Evolutionary conservation across 108 stramenopile genomes (phyloP).

Genomic region (Fistulifera solaris): DNA sequence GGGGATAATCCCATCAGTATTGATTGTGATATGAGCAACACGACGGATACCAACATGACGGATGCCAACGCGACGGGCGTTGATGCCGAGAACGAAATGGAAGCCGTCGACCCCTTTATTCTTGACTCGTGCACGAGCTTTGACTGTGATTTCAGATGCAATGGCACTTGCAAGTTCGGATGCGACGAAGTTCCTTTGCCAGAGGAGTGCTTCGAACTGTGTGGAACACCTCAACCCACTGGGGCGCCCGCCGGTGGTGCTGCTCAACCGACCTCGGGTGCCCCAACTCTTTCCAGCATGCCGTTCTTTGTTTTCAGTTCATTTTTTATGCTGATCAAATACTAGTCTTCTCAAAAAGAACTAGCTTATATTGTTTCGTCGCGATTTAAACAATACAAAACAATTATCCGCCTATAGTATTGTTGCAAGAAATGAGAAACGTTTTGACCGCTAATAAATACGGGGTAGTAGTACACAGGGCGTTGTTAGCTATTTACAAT

Average conservation of each 20-base stretch:
- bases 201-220: neutral
- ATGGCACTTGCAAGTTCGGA: constrained; percentile 11
- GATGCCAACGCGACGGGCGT: neutral
- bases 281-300: neutral
- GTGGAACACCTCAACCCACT: neutral
- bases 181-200: constrained; percentile 7
- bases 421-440: too few relatives aligned
- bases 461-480: too few relatives aligned
- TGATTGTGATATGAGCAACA: constrained; percentile 3
- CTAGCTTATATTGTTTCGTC: too few relatives aligned
- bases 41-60: neutral
- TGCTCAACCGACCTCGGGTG: neutral
- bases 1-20: constrained; percentile 3
- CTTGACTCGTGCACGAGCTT: constrained; percentile 3
- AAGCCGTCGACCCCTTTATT: constrained; percentile 6
- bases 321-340: neutral
- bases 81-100: neutral
- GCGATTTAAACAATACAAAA: too few relatives aligned
- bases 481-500: too few relatives aligned
- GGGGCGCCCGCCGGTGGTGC: neutral
- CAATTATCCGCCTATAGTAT: too few relatives aligned
- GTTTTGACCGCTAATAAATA: too few relatives aligned
- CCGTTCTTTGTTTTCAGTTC: neutral
- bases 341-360: too few relatives aligned
- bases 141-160: constrained; percentile 9